phyloP scores from a whole-genome alignment of 2,329 filamentous ascomycete genomes.

The Chrysoporthe austroafricana region DNA sequence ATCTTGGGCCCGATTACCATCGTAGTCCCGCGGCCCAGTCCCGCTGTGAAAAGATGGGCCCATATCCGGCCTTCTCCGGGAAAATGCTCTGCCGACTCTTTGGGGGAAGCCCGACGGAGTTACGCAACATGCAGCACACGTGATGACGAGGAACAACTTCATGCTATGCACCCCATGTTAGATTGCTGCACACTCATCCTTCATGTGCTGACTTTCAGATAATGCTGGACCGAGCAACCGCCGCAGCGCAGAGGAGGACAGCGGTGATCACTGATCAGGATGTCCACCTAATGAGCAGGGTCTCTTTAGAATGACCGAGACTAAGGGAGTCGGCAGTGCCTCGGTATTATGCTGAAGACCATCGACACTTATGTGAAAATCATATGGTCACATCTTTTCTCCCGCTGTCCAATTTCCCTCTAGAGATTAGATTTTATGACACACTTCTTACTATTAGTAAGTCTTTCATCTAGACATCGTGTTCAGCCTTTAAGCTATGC shows the following conservation, averaged over 20 bases:
- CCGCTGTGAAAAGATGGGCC: background rate
- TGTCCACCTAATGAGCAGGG: background rate
- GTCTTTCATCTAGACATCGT: too few relatives aligned
- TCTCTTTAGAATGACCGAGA: background rate
- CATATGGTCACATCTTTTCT: too few relatives aligned
- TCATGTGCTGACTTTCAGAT: background rate
- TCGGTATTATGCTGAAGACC: background rate
- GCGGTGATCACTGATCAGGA: background rate
- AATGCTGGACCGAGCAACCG: background rate
- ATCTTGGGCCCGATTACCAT: constrained; percentile 14
- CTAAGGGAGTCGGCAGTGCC: background rate
- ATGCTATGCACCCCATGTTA: background rate
- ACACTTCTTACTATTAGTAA: background rate
- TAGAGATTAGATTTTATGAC: background rate
- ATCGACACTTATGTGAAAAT: background rate
- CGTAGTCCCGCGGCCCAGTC: background rate
- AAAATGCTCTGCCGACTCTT: constrained; percentile 8
- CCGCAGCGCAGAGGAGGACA: background rate
- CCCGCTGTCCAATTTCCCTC: too few relatives aligned
- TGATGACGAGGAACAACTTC: constrained; percentile 7
- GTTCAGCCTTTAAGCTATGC: too few relatives aligned
- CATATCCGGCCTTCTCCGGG: constrained; percentile 1
- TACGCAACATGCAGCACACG: background rate
- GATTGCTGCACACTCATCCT: background rate
- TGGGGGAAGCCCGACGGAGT: background rate